Conservation (phyloP, 2,329 filamentous ascomycete genomes). For the Fusarium foetens region DNA sequence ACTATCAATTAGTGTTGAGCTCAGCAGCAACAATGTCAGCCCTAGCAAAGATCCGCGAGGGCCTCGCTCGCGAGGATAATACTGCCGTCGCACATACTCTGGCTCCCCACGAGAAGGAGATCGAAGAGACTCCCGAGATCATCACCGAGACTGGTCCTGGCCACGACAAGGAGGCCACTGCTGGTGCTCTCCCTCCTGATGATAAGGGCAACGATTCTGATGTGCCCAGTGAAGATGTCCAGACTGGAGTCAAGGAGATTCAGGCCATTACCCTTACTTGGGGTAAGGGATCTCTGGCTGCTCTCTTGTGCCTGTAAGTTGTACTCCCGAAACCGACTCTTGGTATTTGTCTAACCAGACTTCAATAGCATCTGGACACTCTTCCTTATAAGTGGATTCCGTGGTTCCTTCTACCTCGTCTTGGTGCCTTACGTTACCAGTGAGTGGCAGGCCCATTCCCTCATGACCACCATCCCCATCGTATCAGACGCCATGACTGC, state of each 20-base stretch:
- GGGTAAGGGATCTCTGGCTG: slow-evolving; percentile 51
- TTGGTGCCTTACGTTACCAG: slow-evolving; percentile 60
- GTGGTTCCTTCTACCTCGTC: slow-evolving; percentile 54
- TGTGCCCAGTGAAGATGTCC: slow-evolving; percentile 39
- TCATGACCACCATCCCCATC: slow-evolving; percentile 63
- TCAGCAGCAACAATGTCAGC: slow-evolving; percentile 28
- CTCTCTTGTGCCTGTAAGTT: slow-evolving; percentile 48
- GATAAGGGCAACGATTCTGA: slow-evolving; percentile 23
- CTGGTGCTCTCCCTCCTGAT: slow-evolving; percentile 3
- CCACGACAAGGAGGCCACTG: slow-evolving; percentile 29
- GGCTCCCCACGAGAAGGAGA: slow-evolving; percentile 23
- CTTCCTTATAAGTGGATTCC: slow-evolving; percentile 62
- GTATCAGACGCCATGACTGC: slow-evolving; percentile 65
- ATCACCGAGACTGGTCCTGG: background rate
- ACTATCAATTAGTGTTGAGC: slow-evolving; percentile 3
- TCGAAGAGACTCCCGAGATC: slow-evolving; percentile 7
- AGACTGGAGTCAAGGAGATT: slow-evolving; percentile 54
- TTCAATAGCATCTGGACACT: slow-evolving; percentile 56
- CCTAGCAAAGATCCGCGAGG: slow-evolving; percentile 33
- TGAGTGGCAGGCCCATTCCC: slow-evolving; percentile 62
- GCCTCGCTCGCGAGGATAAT: slow-evolving; percentile 17
- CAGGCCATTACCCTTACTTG: slow-evolving; percentile 56
- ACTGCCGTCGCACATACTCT: slow-evolving; percentile 16
- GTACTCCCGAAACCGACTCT: background rate
- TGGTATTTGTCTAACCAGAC: slow-evolving; percentile 10